phyloP scores from a whole-genome alignment of 2,329 filamentous ascomycete genomes.

The Bipolaris victoriae region DNA sequence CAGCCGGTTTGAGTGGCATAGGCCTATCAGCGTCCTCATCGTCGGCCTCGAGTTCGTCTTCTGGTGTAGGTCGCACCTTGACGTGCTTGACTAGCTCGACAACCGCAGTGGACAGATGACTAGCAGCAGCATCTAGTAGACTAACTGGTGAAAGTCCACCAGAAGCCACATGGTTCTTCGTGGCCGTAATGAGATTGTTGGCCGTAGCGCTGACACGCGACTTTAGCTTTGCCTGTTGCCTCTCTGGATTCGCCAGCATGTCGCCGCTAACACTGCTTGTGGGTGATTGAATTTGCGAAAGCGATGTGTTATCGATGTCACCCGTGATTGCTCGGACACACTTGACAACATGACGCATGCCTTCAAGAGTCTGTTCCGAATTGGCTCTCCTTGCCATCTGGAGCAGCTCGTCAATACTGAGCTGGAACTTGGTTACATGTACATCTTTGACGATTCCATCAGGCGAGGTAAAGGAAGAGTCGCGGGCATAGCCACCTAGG shows the following conservation, averaged over 20 bases:
- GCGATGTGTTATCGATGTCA: slow-evolving; percentile 69
- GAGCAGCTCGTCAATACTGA: slow-evolving; percentile 89
- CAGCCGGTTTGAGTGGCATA: slow-evolving; percentile 39
- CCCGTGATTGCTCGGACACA: slow-evolving; percentile 84
- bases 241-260: slow-evolving; percentile 38
- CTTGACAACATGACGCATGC: slow-evolving; percentile 85
- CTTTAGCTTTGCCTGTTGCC: slow-evolving; percentile 73
- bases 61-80: slow-evolving; percentile 80
- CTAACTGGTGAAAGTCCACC: slow-evolving; percentile 91
- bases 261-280: slow-evolving; percentile 46
- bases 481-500: slow-evolving; percentile 69
- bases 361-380: slow-evolving; percentile 76
- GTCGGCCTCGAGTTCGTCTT: slow-evolving; percentile 77
- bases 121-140: slow-evolving; percentile 88
- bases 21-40: slow-evolving; percentile 55
- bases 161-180: slow-evolving; percentile 85
- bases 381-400: slow-evolving; percentile 76
- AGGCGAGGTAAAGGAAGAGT: slow-evolving; percentile 71
- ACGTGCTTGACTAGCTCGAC: slow-evolving; percentile 83
- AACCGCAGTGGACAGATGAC: slow-evolving; percentile 83
- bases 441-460: slow-evolving; percentile 86
- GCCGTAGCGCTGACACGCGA: slow-evolving; percentile 87
- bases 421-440: slow-evolving; percentile 93
- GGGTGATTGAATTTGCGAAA: slow-evolving; percentile 46
- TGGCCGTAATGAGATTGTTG: slow-evolving; percentile 93